A percentile compares a stretch with the other conserved stretches of the same genome.
phyloP scores from a whole-genome alignment of 371 early-diverging fungal genomes.

The Actinomortierella ambigua region DNA sequence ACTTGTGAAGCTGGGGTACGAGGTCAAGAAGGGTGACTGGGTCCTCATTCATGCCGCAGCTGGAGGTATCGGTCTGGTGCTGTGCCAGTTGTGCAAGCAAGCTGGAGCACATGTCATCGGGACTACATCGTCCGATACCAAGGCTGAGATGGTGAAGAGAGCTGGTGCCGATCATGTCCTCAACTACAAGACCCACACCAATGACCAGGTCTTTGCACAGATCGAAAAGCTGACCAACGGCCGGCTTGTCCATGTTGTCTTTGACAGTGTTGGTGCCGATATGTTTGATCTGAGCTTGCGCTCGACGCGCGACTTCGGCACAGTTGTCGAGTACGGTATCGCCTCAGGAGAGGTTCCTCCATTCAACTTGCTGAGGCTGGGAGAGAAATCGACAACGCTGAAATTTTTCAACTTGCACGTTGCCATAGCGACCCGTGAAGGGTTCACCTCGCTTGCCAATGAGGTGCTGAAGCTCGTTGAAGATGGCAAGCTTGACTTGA shows the following conservation, averaged over 20 bases:
- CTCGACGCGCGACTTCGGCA: slow-evolving; percentile 69
- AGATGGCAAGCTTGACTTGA: slow-evolving; percentile 55
- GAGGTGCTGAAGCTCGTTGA: slow-evolving; percentile 60
- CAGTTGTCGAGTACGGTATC: slow-evolving; percentile 84
- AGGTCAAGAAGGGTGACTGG: slow-evolving; percentile 71
- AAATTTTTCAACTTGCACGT: slow-evolving; percentile 72
- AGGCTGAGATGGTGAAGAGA: slow-evolving; percentile 66
- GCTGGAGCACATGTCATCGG: slow-evolving; percentile 89
- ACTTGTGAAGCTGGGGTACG: slow-evolving; percentile 68
- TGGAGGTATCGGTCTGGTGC: slow-evolving; percentile 80
- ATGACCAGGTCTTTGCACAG: slow-evolving; percentile 59
- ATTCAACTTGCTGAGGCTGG: slow-evolving; percentile 62
- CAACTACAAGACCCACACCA: slow-evolving; percentile 65
- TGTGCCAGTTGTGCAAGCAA: slow-evolving; percentile 71
- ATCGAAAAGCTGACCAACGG: slow-evolving; percentile 75
- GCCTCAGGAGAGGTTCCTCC: slow-evolving; percentile 83
- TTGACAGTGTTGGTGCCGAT: slow-evolving; percentile 87
- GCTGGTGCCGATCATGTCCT: slow-evolving; percentile 79
- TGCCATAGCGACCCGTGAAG: slow-evolving; percentile 66
- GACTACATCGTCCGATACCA: slow-evolving; percentile 77
- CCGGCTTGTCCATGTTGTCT: slow-evolving; percentile 81
- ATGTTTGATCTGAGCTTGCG: slow-evolving; percentile 77
- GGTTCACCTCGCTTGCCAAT: slow-evolving; percentile 58
- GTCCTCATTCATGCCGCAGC: slow-evolving; percentile 89
- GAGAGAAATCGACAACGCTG: slow-evolving; percentile 66